A percentile compares a stretch with the other conserved stretches of the same genome.
Evolutionary conservation across 1,284 basidiomycete species (phyloP).

Genomic region (Cryptococcus maquisensis): DNA sequence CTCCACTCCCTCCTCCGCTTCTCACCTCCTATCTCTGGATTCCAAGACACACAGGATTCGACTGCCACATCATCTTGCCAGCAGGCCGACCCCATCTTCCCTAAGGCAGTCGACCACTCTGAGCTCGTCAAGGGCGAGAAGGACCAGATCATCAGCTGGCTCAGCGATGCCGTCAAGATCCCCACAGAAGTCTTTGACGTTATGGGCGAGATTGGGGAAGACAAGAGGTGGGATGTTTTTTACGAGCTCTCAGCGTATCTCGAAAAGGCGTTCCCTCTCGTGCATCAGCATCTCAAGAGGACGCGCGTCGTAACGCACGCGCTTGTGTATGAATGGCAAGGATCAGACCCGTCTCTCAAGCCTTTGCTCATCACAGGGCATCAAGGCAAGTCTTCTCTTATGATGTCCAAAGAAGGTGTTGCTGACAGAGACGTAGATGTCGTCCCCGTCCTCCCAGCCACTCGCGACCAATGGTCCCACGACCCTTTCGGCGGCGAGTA

Average conservation of each 20-base stretch:
- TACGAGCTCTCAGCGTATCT: constrained; percentile 46
- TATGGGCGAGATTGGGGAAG: constrained; percentile 46
- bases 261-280: constrained; percentile 41
- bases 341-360: constrained; percentile 57
- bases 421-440: constrained; percentile 49
- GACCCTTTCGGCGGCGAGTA: constrained; percentile 63
- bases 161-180: constrained; percentile 38
- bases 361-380: constrained; percentile 64
- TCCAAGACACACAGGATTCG: not conserved
- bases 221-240: constrained; percentile 47
- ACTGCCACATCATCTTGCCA: constrained; percentile 14
- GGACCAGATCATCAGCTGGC: constrained; percentile 33
- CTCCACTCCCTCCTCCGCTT: not conserved
- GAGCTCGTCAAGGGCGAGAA: constrained; percentile 24
- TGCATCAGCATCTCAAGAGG: constrained; percentile 55
- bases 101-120: constrained; percentile 21
- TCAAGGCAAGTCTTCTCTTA: constrained; percentile 54
- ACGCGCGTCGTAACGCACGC: constrained; percentile 63
- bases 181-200: constrained; percentile 49
- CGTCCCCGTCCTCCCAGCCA: constrained; percentile 57
- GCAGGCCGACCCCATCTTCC: constrained; percentile 25
- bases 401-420: not conserved
- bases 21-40: not conserved
- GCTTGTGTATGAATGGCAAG: constrained; percentile 62
- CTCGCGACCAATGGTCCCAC: constrained; percentile 57